Evolutionary conservation across 257 asterid genomes (phyloP), one percentile per base, ranked within the genome.

Genomic region (Fraxinus cuspidata): DNA sequence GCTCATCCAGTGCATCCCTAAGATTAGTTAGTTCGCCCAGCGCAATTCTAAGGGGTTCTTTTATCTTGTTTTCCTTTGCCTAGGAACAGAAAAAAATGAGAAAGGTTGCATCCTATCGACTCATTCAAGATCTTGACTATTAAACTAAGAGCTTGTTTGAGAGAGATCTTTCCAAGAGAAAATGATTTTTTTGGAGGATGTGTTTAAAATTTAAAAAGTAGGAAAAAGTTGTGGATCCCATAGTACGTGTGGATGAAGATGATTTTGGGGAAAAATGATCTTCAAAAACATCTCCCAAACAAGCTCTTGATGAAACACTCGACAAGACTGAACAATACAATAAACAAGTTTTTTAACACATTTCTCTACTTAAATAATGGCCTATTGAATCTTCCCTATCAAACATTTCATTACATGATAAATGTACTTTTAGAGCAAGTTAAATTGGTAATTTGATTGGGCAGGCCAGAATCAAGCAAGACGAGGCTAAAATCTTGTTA

Each of bases 1-100:
- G 34, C 42, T 71, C 75, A 15, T 42, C 58, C 75, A 71, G 78
- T 21, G 87, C 83, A 73, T 82, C 86, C 75, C 85, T 86, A 56
- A 88, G 93, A 72, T 86, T 84, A 27, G 96, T 80, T 37, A 95
- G 84, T 80, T 89, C 90, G 13, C 32, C 87, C 92, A 93, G 77
- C 16, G 88, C 92, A 76, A 73, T 71, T 78, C 78, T 79, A 49
- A 95, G 92, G 74, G 96, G 92, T n/a, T 78, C 93, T 76, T 74
- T 85, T 51, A 95, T 73, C 87, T 77, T 83, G 81, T 68, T 79
- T 82, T 80, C 84, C 87, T 89, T 90, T 11, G 83, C 88, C 98
- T 95, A 74, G 29, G 74, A 81, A 38, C 31, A 40, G 32, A 72
- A 44, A 1, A 11, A 13, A 23, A n/a, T 72, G 68, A 23, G 51